Conservation (phyloP, 306 rosid species). For the Cyclanthera cordifolia region DNA sequence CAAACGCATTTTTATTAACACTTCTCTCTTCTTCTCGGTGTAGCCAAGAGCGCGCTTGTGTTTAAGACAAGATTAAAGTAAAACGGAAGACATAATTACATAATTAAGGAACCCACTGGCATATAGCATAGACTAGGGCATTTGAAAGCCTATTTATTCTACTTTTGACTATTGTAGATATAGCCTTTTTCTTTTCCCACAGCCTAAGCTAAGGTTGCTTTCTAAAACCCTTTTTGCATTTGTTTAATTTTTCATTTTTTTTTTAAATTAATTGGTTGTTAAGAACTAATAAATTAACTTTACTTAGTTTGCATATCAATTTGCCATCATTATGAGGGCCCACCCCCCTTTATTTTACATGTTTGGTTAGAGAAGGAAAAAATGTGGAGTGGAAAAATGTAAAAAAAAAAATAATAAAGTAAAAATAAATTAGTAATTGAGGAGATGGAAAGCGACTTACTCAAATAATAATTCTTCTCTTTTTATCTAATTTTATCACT, state of each 20-base stretch:
- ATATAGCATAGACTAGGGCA: neutral
- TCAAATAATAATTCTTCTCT: too few species aligned
- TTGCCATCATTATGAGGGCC: conserved; percentile 78
- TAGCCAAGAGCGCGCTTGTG: too few species aligned
- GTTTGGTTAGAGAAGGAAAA: too few species aligned
- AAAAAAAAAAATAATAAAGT: neutral
- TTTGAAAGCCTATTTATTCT: conserved; percentile 8
- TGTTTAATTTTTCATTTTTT: too few species aligned
- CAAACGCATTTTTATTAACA: too few species aligned
- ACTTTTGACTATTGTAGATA: conserved; percentile 12
- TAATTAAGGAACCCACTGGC: conserved; percentile 10
- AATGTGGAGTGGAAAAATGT: too few species aligned
- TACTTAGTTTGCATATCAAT: conserved; percentile 54
- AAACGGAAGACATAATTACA: neutral
- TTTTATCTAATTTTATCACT: too few species aligned
- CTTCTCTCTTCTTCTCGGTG: too few species aligned
- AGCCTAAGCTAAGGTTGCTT: conserved; percentile 13
- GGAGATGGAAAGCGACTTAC: too few species aligned
- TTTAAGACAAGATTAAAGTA: neutral
- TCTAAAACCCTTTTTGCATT: neutral
- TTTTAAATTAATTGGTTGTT: neutral
- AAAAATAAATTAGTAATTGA: too few species aligned
- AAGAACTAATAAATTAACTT: conserved; percentile 5
- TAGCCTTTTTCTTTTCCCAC: conserved; percentile 14
- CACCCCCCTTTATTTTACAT: neutral